These are phyloP conservation scores for Annulohypoxylon stygium DNA, from an alignment of 495 filamentous ascomycete genomes.

Conservation along the genomic window DNA sequence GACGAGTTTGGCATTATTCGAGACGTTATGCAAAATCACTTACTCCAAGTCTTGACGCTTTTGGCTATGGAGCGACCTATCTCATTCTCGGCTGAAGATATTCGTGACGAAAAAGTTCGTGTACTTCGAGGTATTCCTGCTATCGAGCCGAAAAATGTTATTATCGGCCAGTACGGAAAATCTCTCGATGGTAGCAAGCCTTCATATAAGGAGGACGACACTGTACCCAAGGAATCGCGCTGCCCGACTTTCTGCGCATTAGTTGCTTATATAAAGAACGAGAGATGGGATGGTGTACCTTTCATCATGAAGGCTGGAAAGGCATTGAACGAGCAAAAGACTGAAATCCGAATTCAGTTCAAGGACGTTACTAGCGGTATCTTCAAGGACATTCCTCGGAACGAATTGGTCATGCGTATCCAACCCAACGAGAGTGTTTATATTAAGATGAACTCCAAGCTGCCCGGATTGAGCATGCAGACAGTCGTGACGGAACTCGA, in stretches of 20 bases:
- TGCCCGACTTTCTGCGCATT: conserved; percentile 99
- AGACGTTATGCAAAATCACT: conserved; percentile 98
- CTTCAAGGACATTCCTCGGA: conserved; percentile 99
- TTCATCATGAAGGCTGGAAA: conserved; percentile 99
- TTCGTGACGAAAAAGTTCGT: conserved; percentile 98
- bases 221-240: conserved; percentile 95
- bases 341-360: conserved; percentile 99
- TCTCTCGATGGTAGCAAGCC: conserved; percentile 98
- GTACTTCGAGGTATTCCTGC: conserved; percentile 93
- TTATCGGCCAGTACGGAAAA: conserved; percentile 98
- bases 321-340: conserved; percentile 99
- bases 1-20: conserved; percentile 99
- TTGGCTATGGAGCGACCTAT: conserved; percentile 99
- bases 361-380: conserved; percentile 99
- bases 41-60: conserved; percentile 95
- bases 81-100: conserved; percentile 97
- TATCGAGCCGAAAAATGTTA: conserved; percentile 99
- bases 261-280: conserved; percentile 98
- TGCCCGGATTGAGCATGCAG: conserved; percentile 99
- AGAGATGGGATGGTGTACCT: conserved; percentile 98
- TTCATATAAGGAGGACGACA: conserved; percentile 98
- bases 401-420: conserved; percentile 99
- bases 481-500: conserved; percentile 99
- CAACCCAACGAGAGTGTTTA: conserved; percentile 99
- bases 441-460: conserved; percentile 99